Evolutionary conservation across 2,329 filamentous ascomycete species (phyloP).

Genomic region (Drechslerella stenobrocha): DNA sequence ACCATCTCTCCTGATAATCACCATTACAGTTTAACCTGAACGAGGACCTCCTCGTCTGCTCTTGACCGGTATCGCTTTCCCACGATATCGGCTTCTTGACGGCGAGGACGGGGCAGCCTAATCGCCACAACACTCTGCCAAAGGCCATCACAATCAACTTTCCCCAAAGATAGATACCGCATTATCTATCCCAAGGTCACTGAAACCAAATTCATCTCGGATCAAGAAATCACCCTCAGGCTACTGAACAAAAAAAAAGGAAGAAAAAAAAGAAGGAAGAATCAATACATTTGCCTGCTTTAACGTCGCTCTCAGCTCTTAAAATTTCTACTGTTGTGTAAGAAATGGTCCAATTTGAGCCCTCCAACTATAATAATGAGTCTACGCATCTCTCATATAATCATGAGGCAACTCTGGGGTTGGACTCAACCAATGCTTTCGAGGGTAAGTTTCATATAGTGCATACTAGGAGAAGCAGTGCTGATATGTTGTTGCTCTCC

Average conservation of each 20-base stretch:
- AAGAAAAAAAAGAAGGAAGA: too few species aligned
- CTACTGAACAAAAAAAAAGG: too few species aligned
- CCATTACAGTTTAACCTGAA: slow-evolving; percentile 55
- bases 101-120: slow-evolving; percentile 62
- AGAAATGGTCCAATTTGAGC: slow-evolving; percentile 46
- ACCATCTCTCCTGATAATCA: slow-evolving; percentile 59
- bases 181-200: slow-evolving; percentile 48
- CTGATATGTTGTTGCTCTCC: slow-evolving; percentile 14
- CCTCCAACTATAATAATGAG: slow-evolving; percentile 68
- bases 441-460: slow-evolving; percentile 66
- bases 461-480: slow-evolving; percentile 1
- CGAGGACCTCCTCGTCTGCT: slow-evolving; percentile 66
- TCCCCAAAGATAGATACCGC: slow-evolving; percentile 57
- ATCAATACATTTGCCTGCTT: too few species aligned
- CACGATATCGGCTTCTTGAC: slow-evolving; percentile 76
- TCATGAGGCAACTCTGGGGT: slow-evolving; percentile 85
- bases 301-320: slow-evolving; percentile 12
- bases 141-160: slow-evolving; percentile 74
- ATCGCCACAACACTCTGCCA: slow-evolving; percentile 80
- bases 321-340: slow-evolving; percentile 6
- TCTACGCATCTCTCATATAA: slow-evolving; percentile 94
- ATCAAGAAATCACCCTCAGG: too few species aligned
- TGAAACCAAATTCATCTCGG: slow-evolving; percentile 7
- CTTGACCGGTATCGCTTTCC: slow-evolving; percentile 72
- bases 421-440: slow-evolving; percentile 94